Conservation (phyloP, 129 eudicot genomes). For the Flaveria ramosissima region DNA sequence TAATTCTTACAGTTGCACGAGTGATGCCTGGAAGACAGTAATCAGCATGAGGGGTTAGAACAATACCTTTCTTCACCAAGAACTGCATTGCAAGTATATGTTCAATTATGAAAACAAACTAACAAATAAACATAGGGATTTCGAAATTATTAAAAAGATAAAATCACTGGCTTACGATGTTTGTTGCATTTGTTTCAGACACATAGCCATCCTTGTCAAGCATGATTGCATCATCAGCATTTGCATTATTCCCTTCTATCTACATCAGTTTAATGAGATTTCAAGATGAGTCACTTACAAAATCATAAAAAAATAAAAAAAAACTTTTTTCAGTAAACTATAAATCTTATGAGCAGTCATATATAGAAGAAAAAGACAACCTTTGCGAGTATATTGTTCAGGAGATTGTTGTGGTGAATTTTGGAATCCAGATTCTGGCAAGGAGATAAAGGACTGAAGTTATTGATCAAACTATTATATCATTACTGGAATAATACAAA, state of each 20-base stretch:
- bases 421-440: constrained; percentile 97
- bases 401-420: constrained; percentile 98
- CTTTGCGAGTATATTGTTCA: constrained; percentile 96
- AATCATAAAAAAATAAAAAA: neutral
- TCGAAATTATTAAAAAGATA: neutral
- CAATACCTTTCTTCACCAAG: constrained; percentile 87
- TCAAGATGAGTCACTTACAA: constrained; percentile 19
- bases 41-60: constrained; percentile 93
- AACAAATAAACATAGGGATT: neutral
- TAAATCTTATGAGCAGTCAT: neutral
- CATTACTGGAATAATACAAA: neutral
- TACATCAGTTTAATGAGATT: constrained; percentile 43
- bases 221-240: constrained; percentile 98
- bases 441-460: constrained; percentile 11
- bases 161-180: constrained; percentile 56
- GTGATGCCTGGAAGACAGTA: constrained; percentile 99
- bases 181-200: constrained; percentile 99
- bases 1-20: constrained; percentile 89
- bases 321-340: neutral
- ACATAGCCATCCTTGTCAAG: constrained; percentile 98
- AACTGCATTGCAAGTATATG: constrained; percentile 52
- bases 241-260: constrained; percentile 97
- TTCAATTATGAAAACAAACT: neutral
- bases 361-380: constrained; percentile 31
- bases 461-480: neutral